Percentiles rank a stretch among this genome's conserved stretches.
phyloP scores from a whole-genome alignment of 2,329 filamentous ascomycete genomes.

The Diaporthe sp. region DNA sequence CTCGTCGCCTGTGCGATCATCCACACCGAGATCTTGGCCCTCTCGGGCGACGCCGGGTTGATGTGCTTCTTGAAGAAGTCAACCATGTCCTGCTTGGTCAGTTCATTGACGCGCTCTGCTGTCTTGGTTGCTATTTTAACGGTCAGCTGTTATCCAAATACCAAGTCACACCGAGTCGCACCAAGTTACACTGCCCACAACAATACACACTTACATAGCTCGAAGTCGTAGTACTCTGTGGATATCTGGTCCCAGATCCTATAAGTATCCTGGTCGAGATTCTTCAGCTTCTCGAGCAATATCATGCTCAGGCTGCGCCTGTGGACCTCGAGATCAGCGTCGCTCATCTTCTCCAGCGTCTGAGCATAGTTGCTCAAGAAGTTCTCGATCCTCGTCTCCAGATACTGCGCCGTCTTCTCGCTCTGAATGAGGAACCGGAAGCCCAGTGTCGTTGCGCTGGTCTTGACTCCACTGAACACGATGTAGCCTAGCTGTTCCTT shows the following conservation, averaged over 20 bases:
- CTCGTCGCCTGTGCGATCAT: constrained; percentile 77
- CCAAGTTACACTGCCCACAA: too few relatives aligned
- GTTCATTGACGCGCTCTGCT: constrained; percentile 75
- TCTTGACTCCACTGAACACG: constrained; percentile 83
- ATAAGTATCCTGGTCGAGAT: constrained; percentile 84
- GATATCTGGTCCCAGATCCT: constrained; percentile 88
- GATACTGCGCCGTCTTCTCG: constrained; percentile 83
- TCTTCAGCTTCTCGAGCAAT: constrained; percentile 91
- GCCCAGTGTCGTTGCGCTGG: constrained; percentile 80
- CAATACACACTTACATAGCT: constrained; percentile 81
- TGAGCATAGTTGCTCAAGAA: constrained; percentile 79
- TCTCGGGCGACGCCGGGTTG: constrained; percentile 74
- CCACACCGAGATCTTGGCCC: constrained; percentile 88
- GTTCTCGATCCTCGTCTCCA: constrained; percentile 87
- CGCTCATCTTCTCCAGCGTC: constrained; percentile 78
- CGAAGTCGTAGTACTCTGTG: constrained; percentile 90
- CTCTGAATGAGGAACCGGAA: constrained; percentile 95
- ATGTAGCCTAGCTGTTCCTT: constrained; percentile 99
- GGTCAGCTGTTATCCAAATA: not conserved
- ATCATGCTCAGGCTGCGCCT: constrained; percentile 91
- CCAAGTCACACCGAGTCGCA: too few relatives aligned
- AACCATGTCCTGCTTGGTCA: constrained; percentile 84
- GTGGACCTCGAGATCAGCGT: constrained; percentile 88
- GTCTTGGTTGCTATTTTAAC: constrained; percentile 16
- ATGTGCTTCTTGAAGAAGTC: constrained; percentile 84